These are phyloP conservation scores for Verticillium klebahnii DNA, from an alignment of 2,329 filamentous ascomycete species.

Conservation along the genomic window DNA sequence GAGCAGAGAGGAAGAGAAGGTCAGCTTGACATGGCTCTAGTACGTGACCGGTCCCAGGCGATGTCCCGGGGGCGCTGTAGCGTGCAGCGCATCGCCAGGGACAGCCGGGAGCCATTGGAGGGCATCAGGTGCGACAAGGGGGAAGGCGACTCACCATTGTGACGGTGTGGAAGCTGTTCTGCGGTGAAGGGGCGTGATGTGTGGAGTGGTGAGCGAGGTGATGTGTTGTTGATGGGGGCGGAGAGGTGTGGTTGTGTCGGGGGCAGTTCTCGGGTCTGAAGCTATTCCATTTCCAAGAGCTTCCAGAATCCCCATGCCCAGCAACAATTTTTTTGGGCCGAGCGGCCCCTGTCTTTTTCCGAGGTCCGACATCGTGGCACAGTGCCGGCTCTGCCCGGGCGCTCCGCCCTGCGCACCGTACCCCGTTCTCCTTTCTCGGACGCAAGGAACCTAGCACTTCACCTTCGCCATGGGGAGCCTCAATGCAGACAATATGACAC, in stretches of 20 bases:
- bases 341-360: slow-evolving; percentile 13
- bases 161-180: slow-evolving; percentile 4
- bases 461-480: background rate
- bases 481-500: background rate
- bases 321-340: slow-evolving; percentile 28
- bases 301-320: slow-evolving; percentile 29
- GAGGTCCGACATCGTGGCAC: slow-evolving; percentile 2
- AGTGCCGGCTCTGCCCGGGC: background rate
- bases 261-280: slow-evolving; percentile 19
- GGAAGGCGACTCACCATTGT: slow-evolving; percentile 18
- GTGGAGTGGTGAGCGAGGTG: slow-evolving; percentile 21
- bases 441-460: background rate
- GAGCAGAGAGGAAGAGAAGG: background rate
- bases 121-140: background rate
- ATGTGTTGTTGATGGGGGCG: slow-evolving; percentile 6
- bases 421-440: background rate
- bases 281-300: slow-evolving; percentile 30
- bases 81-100: background rate
- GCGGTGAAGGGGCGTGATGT: background rate
- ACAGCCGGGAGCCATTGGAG: background rate
- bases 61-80: background rate
- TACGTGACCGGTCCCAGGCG: background rate
- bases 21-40: background rate
- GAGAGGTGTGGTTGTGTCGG: slow-evolving; percentile 10
- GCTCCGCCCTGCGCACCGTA: background rate